These are phyloP conservation scores for Sideroxylon spinosum DNA, from an alignment of 179 eudicot species.

Conservation along the genomic window DNA sequence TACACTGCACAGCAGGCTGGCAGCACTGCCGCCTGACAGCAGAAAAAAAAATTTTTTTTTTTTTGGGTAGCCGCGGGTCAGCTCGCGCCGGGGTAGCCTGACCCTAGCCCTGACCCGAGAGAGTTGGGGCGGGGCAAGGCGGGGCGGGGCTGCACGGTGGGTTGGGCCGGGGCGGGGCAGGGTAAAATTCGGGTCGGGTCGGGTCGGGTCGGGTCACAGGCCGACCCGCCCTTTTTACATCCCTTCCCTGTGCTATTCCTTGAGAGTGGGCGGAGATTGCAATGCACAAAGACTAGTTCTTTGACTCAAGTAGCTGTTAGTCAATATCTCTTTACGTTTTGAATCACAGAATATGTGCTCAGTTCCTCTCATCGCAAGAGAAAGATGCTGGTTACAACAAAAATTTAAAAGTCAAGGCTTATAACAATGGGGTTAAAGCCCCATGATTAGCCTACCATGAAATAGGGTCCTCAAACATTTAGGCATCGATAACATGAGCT, in stretches of 20 bases:
- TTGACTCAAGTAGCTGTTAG: background rate
- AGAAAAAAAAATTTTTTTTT: too few relatives aligned
- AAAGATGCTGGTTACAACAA: conserved; percentile 8
- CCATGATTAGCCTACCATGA: conserved; percentile 7
- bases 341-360: conserved; percentile 17
- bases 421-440: conserved; percentile 15
- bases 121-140: too few relatives aligned
- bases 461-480: conserved; percentile 6
- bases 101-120: too few relatives aligned
- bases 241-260: background rate
- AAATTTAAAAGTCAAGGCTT: conserved; percentile 12
- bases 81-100: too few relatives aligned
- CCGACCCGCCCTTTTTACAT: too few relatives aligned
- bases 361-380: conserved; percentile 7
- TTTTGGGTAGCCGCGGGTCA: too few relatives aligned
- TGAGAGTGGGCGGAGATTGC: background rate
- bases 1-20: too few relatives aligned
- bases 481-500: conserved; percentile 9
- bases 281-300: conserved; percentile 14
- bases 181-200: too few relatives aligned
- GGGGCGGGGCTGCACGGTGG: too few relatives aligned
- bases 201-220: too few relatives aligned
- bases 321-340: conserved; percentile 10
- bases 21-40: too few relatives aligned
- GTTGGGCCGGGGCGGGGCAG: too few relatives aligned